These are phyloP conservation scores for Cyclocybe aegerita DNA, from an alignment of 768 basidiomycete genomes.

Conservation along the genomic window DNA sequence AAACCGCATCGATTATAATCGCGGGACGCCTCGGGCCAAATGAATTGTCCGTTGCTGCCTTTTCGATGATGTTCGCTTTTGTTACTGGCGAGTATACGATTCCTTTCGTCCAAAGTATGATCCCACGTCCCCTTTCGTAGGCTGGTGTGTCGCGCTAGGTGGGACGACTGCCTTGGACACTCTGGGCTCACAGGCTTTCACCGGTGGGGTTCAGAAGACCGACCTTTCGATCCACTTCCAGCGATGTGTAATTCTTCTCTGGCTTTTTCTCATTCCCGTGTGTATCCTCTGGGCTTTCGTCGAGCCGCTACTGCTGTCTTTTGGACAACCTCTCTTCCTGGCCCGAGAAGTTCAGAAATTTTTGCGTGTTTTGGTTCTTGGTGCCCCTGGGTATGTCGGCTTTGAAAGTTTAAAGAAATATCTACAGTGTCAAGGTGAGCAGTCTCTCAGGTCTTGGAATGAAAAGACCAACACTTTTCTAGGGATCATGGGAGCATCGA, in stretches of 20 bases:
- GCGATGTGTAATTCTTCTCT: constrained; percentile 64
- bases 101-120: constrained; percentile 33
- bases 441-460: not conserved
- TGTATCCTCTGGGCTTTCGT: constrained; percentile 63
- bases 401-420: constrained; percentile 81
- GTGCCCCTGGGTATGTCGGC: constrained; percentile 71
- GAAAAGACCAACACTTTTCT: not conserved
- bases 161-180: constrained; percentile 82
- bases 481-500: constrained; percentile 79
- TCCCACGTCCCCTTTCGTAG: constrained; percentile 52
- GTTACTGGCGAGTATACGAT: constrained; percentile 66
- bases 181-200: constrained; percentile 75
- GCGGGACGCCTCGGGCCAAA: constrained; percentile 67
- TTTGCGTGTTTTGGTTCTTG: constrained; percentile 61
- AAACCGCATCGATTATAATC: constrained; percentile 63
- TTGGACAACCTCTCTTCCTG: constrained; percentile 61
- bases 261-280: constrained; percentile 64
- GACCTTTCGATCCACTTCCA: constrained; percentile 74
- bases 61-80: constrained; percentile 75
- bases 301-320: constrained; percentile 56
- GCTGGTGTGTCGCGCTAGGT: constrained; percentile 76
- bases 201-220: constrained; percentile 55
- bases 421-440: constrained; percentile 72
- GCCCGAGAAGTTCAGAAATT: constrained; percentile 63
- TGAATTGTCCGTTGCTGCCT: constrained; percentile 70